Conservation (phyloP, 2,329 filamentous ascomycete species). For the Beauveria rudraprayagi region DNA sequence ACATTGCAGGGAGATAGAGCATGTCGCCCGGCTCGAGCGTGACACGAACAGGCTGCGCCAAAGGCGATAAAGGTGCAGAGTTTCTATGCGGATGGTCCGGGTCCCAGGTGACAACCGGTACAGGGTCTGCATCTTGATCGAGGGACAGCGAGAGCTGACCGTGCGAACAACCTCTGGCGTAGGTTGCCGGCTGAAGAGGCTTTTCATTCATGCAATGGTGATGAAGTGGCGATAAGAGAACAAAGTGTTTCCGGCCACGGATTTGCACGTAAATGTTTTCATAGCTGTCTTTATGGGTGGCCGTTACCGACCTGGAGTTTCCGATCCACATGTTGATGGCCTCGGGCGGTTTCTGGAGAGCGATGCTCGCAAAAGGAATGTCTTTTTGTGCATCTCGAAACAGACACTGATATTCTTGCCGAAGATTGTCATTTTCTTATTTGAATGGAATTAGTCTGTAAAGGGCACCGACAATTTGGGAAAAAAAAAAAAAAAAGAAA, state of each 20-base stretch:
- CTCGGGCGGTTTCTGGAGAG: slow-evolving; percentile 57
- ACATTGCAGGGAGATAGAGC: slow-evolving; percentile 74
- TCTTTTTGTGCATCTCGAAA: slow-evolving; percentile 53
- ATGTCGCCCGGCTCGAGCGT: slow-evolving; percentile 68
- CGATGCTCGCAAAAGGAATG: slow-evolving; percentile 66
- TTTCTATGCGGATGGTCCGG: slow-evolving; percentile 48
- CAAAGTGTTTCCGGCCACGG: slow-evolving; percentile 65
- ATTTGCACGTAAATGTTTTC: slow-evolving; percentile 80
- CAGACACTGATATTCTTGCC: slow-evolving; percentile 60
- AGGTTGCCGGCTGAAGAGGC: slow-evolving; percentile 49
- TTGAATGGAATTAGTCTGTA: background rate
- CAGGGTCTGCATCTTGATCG: slow-evolving; percentile 27
- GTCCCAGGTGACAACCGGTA: slow-evolving; percentile 70
- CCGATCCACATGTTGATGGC: slow-evolving; percentile 81
- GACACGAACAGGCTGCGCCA: slow-evolving; percentile 55
- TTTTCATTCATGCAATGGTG: slow-evolving; percentile 62
- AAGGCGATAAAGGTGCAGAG: slow-evolving; percentile 49
- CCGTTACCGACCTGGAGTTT: slow-evolving; percentile 60
- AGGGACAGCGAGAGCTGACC: slow-evolving; percentile 22
- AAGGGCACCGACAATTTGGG: background rate
- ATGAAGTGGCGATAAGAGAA: slow-evolving; percentile 63
- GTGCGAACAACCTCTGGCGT: slow-evolving; percentile 31
- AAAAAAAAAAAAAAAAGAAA: background rate
- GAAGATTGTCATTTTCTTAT: slow-evolving; percentile 71
- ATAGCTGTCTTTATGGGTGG: slow-evolving; percentile 75